Conservation (phyloP, 139 green algal species). For the Picochlorum sp. region DNA sequence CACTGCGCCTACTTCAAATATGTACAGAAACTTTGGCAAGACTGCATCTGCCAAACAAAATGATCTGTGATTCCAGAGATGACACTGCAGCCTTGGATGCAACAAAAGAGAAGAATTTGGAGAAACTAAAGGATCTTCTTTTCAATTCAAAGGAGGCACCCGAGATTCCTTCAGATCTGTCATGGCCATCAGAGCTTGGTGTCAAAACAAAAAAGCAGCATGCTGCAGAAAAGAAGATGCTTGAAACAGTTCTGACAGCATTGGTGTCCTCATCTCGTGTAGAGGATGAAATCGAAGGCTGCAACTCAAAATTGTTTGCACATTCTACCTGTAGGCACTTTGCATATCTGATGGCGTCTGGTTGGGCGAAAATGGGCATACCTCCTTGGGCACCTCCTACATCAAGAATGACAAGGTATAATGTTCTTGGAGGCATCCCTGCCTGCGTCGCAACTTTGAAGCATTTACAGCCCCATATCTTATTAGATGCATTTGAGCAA, state of each 20-base stretch:
- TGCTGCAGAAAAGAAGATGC: constrained; percentile 59
- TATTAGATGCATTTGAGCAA: constrained; percentile 82
- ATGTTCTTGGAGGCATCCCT: constrained; percentile 33
- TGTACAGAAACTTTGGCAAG: constrained; percentile 13
- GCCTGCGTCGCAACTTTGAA: constrained; percentile 28
- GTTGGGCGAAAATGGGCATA: constrained; percentile 19
- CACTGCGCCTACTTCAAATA: constrained; percentile 10
- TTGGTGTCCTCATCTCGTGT: constrained; percentile 38
- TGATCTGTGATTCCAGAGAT: constrained; percentile 3
- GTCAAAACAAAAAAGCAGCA: constrained; percentile 83
- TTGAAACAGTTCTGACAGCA: constrained; percentile 37
- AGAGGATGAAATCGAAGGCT: constrained; percentile 40
- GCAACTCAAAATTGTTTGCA: constrained; percentile 52
- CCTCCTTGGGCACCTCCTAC: constrained; percentile 14
- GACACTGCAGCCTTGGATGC: neutral
- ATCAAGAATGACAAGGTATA: constrained; percentile 14
- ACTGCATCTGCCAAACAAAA: constrained; percentile 10
- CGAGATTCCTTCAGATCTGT: constrained; percentile 5
- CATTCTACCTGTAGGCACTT: constrained; percentile 74
- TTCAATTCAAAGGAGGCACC: neutral
- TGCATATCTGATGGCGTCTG: constrained; percentile 77
- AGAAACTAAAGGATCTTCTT: constrained; percentile 12
- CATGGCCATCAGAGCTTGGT: constrained; percentile 41
- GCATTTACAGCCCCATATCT: constrained; percentile 73
- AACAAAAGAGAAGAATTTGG: constrained; percentile 31